Evolutionary conservation across 352 stramenopile species (phyloP).

Genomic region (Paralagenidium karlingii): DNA sequence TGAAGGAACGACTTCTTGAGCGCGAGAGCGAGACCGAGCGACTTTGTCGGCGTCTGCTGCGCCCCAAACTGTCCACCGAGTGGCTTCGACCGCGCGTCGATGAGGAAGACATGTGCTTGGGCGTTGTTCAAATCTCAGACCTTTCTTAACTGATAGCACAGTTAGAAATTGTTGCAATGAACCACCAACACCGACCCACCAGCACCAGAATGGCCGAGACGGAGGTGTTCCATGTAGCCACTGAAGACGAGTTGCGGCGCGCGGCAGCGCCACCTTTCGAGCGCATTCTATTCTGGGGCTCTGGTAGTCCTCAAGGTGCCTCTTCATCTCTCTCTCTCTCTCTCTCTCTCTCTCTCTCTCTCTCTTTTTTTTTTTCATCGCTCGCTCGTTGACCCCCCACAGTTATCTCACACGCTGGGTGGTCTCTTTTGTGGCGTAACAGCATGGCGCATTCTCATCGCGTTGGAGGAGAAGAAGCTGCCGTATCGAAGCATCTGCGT

Average conservation of each 20-base stretch:
- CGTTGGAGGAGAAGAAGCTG: conserved; percentile 63
- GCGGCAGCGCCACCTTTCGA: conserved; percentile 44
- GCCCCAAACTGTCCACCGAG: conserved; percentile 57
- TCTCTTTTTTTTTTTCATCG: no score
- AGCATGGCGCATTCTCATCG: conserved; percentile 78
- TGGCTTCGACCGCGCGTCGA: conserved; percentile 41
- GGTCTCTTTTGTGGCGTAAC: no score
- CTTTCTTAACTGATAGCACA: no score
- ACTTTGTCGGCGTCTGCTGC: conserved; percentile 9
- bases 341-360: neutral
- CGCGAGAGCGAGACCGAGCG: conserved; percentile 10
- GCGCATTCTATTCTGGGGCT: conserved; percentile 75
- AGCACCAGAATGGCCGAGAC: no score
- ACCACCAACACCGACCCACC: no score
- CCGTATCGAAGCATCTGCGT: conserved; percentile 70
- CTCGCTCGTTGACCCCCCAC: neutral
- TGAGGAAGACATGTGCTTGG: no score
- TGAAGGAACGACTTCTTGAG: conserved; percentile 15
- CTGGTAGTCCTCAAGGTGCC: conserved; percentile 66
- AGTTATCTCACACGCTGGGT: neutral
- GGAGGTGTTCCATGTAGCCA: conserved; percentile 13
- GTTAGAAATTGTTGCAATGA: neutral
- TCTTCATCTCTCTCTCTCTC: neutral
- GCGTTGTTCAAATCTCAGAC: no score
- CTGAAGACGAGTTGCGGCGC: conserved; percentile 44